These are phyloP conservation scores for Metarhizium brunneum DNA, from an alignment of 2,329 filamentous ascomycete genomes.

Conservation along the genomic window DNA sequence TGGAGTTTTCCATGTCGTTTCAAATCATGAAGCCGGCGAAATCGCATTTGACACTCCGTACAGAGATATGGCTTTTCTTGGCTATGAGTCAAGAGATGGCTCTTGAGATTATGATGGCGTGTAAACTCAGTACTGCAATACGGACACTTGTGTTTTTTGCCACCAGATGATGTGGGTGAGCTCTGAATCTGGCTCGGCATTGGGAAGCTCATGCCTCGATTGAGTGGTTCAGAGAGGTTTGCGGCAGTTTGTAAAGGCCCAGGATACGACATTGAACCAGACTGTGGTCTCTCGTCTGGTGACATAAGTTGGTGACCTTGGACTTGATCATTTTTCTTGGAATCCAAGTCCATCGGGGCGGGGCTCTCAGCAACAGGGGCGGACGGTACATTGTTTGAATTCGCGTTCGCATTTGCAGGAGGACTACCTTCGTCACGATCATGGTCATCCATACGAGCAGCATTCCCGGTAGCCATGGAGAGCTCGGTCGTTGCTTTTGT, in stretches of 20 bases:
- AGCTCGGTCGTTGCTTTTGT: conserved; percentile 25
- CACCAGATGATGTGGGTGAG: conserved; percentile 48
- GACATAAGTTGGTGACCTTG: conserved; percentile 30
- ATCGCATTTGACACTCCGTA: conserved; percentile 85
- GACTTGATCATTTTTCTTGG: conserved; percentile 28
- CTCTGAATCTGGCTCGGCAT: conserved; percentile 35
- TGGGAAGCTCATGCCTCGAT: conserved; percentile 48
- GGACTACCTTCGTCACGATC: conserved; percentile 35
- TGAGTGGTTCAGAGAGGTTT: conserved; percentile 33
- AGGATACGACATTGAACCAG: conserved; percentile 45
- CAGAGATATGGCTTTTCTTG: conserved; percentile 98
- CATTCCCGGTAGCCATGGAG: conserved; percentile 22
- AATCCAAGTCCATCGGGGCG: conserved; percentile 45
- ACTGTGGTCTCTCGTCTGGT: conserved; percentile 41
- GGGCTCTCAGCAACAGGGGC: conserved; percentile 40
- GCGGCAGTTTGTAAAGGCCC: conserved; percentile 36
- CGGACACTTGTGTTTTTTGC: conserved; percentile 91
- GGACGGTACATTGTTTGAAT: conserved; percentile 32
- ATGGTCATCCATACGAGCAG: conserved; percentile 26
- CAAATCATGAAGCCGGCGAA: conserved; percentile 84
- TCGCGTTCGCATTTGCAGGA: conserved; percentile 19
- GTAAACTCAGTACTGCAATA: conserved; percentile 97
- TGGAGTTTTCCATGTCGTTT: conserved; percentile 96
- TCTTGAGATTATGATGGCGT: conserved; percentile 94
- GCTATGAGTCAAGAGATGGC: conserved; percentile 91